Evolutionary conservation across 139 green algal genomes (phyloP).

Genomic region (Diplosphaera chodatii): DNA sequence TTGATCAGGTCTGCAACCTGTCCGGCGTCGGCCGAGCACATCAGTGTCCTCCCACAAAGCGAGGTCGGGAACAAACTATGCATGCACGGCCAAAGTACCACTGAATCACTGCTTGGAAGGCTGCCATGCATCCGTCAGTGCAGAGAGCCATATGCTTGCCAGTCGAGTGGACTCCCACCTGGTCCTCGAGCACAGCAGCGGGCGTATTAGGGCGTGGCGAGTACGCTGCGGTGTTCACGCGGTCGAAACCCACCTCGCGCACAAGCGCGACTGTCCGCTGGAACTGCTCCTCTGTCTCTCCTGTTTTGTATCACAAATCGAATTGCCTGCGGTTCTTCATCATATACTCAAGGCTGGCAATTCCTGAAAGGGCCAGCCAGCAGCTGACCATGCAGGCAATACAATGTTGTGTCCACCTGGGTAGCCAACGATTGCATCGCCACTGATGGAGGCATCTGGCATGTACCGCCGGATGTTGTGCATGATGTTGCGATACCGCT

Average conservation of each 20-base stretch:
- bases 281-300: constrained; percentile 96
- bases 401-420: constrained; percentile 66
- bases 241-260: constrained; percentile 86
- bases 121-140: too few relatives aligned
- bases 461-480: constrained; percentile 92
- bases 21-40: neutral
- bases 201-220: constrained; percentile 87
- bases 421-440: constrained; percentile 97
- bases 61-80: too few relatives aligned
- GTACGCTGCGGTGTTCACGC: constrained; percentile 90
- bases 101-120: too few relatives aligned
- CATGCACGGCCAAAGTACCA: too few relatives aligned
- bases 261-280: constrained; percentile 74
- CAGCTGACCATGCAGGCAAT: too few relatives aligned
- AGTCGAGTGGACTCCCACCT: constrained; percentile 37
- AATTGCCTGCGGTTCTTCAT: too few relatives aligned
- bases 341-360: too few relatives aligned
- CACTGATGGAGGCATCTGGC: constrained; percentile 86
- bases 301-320: too few relatives aligned
- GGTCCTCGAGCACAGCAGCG: constrained; percentile 74
- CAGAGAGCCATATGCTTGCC: too few relatives aligned
- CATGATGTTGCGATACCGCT: constrained; percentile 85
- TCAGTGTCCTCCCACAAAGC: too few relatives aligned
- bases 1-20: constrained; percentile 91
- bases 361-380: too few relatives aligned